Evolutionary conservation across 225 moss, liverwort and hornwort genomes (phyloP), one percentile per base, ranked within the genome.

Genomic region (Bryoerythrophyllum caledonicum): DNA sequence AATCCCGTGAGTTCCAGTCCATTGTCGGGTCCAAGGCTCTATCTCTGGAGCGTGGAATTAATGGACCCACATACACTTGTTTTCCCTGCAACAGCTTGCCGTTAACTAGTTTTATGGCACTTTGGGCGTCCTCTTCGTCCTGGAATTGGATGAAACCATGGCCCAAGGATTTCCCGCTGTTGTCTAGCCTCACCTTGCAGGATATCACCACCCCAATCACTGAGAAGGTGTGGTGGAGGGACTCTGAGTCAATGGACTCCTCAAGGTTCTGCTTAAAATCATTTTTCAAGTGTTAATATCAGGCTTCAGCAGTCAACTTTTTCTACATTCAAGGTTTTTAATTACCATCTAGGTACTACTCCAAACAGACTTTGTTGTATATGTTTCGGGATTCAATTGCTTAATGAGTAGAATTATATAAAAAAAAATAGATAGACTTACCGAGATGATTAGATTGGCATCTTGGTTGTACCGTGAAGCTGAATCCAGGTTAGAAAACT

Each of bases 71-170:
- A 1, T 65, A 74, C 0, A 82, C 78, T 32, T 32, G 41, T 51
- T 53, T 79, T 16, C 60, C 70, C 6, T 19, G 15, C 4, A 82
- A 0, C 5, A 38, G 0, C 65, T 34, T 25, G n/a, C 68, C 51
- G 16, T 73, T 83, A 27, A 73, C 30, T 8, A 17, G 9, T 2
- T 34, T 11, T 0, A 83, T 80, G 41, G 83, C 79, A 23, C 35
- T 20, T 6, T 63, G 16, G 2, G 83, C 79, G 1, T 72, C 76
- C 10, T 51, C 72, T 17, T 67, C 63, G 0, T 80, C 72, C 26
- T 83, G 65, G 51, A 80, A 83, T 15, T 80, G 72, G 3, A 83
- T 25, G 2, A 43, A 79, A 8, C 76, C 83, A 16, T 49, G 40
- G 12, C 79, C 79, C 0, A 72, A 49, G 19, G 83, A 73, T 7